Conservation (phyloP, 768 basidiomycete species). For the Termitomyces sp. region DNA sequence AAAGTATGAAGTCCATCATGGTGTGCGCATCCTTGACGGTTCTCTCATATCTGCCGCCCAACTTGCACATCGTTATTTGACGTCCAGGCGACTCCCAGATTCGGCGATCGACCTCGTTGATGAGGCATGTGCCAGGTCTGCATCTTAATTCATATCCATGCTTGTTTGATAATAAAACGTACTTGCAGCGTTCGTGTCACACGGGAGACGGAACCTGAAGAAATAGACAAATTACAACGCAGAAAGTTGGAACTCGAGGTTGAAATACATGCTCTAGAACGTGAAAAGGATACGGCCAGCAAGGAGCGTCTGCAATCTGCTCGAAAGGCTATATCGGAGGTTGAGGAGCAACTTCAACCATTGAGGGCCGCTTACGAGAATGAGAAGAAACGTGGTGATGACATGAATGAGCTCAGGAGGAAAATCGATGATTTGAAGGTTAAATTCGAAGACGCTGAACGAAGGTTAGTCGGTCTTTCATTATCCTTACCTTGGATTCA, state of each 20-base stretch:
- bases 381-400: constrained; percentile 77
- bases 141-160: background rate
- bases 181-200: constrained; percentile 75
- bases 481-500: constrained; percentile 10
- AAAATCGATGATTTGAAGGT: constrained; percentile 88
- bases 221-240: constrained; percentile 86
- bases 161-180: background rate
- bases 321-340: constrained; percentile 72
- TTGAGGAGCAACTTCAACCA: constrained; percentile 81
- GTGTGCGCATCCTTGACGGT: constrained; percentile 83
- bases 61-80: constrained; percentile 90
- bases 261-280: constrained; percentile 90
- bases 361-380: constrained; percentile 83
- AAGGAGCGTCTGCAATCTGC: constrained; percentile 75
- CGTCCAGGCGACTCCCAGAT: constrained; percentile 73
- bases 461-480: constrained; percentile 30
- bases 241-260: constrained; percentile 88
- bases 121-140: constrained; percentile 84
- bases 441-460: constrained; percentile 90
- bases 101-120: constrained; percentile 90
- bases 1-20: constrained; percentile 91
- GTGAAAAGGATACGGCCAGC: constrained; percentile 86
- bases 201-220: constrained; percentile 91
- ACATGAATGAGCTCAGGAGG: constrained; percentile 68
- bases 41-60: constrained; percentile 87